Percentiles rank a stretch among this genome's conserved stretches.
These are phyloP conservation scores for Russula abietina DNA, from an alignment of 768 basidiomycete species.

Conservation along the genomic window DNA sequence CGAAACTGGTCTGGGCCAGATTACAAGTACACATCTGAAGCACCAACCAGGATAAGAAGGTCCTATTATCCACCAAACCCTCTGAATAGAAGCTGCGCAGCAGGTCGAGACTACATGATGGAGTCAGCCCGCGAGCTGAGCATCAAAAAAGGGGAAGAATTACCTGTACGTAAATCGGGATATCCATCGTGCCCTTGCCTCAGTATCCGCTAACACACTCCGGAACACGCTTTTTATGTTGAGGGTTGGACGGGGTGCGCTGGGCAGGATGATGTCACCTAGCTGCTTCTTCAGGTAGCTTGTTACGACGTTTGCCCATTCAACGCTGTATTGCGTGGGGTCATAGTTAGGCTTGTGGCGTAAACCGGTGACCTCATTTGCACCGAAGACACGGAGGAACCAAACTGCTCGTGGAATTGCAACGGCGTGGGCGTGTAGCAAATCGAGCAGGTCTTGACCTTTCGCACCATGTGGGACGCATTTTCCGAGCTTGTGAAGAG, in stretches of 20 bases:
- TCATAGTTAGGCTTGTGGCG: slow-evolving; percentile 76
- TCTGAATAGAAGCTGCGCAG: slow-evolving; percentile 74
- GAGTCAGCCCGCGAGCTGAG: neutral
- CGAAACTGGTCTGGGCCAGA: slow-evolving; percentile 74
- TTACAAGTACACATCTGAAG: slow-evolving; percentile 73
- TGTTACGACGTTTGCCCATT: slow-evolving; percentile 79
- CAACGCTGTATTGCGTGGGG: slow-evolving; percentile 75
- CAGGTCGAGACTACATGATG: slow-evolving; percentile 50
- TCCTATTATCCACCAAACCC: slow-evolving; percentile 70
- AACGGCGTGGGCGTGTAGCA: slow-evolving; percentile 69
- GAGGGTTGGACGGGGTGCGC: slow-evolving; percentile 64
- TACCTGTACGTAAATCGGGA: slow-evolving; percentile 77
- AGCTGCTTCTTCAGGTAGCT: slow-evolving; percentile 80
- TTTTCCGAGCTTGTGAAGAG: slow-evolving; percentile 74
- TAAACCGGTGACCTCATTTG: slow-evolving; percentile 76
- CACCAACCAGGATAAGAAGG: slow-evolving; percentile 74
- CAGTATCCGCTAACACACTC: slow-evolving; percentile 65
- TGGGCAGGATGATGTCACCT: slow-evolving; percentile 70
- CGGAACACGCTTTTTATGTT: slow-evolving; percentile 85
- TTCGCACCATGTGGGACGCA: slow-evolving; percentile 84
- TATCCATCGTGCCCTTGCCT: slow-evolving; percentile 69
- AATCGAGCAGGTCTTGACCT: slow-evolving; percentile 75
- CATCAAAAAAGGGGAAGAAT: neutral
- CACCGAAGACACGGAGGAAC: slow-evolving; percentile 83
- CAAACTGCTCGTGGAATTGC: slow-evolving; percentile 79